Evolutionary conservation across 805 yeast species (phyloP).

Genomic region (Metschnikowia santaceciliae): DNA sequence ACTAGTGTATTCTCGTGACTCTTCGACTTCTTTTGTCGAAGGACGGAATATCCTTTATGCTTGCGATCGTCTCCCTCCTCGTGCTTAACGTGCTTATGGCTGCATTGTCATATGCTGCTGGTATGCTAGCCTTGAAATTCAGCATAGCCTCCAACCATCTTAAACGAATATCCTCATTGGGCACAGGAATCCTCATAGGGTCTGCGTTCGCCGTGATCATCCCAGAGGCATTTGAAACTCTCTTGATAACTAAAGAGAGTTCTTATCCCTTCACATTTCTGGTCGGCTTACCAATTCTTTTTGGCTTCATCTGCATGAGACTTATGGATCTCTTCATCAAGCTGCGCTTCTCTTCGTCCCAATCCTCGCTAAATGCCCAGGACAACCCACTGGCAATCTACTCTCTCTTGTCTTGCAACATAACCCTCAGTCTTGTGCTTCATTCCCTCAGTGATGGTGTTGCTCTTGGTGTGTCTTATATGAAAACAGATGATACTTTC

Average conservation of each 20-base stretch:
- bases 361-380: background rate
- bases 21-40: background rate
- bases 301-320: conserved; percentile 55
- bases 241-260: conserved; percentile 12
- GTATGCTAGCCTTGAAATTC: conserved; percentile 10
- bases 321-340: conserved; percentile 1
- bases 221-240: conserved; percentile 60
- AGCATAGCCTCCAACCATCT: conserved; percentile 17
- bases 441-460: conserved; percentile 74
- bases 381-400: conserved; percentile 25
- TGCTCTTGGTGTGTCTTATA: conserved; percentile 60
- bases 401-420: conserved; percentile 33
- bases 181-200: conserved; percentile 59
- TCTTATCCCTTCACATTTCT: conserved; percentile 17
- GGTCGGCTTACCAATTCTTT: conserved; percentile 47
- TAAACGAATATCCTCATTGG: conserved; percentile 44
- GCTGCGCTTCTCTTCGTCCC: background rate
- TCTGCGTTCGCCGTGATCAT: conserved; percentile 56
- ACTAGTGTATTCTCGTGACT: background rate
- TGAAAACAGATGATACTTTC: conserved; percentile 35
- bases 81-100: conserved; percentile 10
- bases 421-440: conserved; percentile 56
- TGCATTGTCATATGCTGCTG: conserved; percentile 11
- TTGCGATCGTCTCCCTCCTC: conserved; percentile 4
- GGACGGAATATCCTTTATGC: background rate